Base-by-base conservation (phyloP, 768 basidiomycete species). In the Strobilomyces dryophilus region DNA sequence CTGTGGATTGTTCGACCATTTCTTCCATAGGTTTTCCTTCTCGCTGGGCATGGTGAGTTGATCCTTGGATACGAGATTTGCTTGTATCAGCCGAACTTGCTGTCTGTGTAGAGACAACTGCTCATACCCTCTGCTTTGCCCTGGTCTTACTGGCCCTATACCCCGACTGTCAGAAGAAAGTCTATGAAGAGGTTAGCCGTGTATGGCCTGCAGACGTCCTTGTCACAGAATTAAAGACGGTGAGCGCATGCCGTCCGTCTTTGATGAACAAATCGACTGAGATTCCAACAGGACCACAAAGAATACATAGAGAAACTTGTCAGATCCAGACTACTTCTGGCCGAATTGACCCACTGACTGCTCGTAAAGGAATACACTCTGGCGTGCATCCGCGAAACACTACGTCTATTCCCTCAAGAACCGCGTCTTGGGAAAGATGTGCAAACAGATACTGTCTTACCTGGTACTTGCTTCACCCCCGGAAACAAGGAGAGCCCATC, bases 41-140 rank as follows among this genome's bases (percentile, higher is more conserved):
- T 80, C 21, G 77, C 77, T n/a, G 79, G 78, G 12, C 76, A 78
- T 58, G 78, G 78, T 76, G 51, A 7, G 67, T 43, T 20, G 15
- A 47, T 7, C 4, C 4, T 31, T 17, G n/a, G 17, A 9, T 34
- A 39, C 20, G 42, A 27, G 31, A 8, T 2, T 12, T 29, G 2
- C 20, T 12, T 27, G 2, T 0, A 14, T 29, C 8, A 18, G 12
- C 45, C 11, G 45, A 35, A 17, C 24, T 35, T 66, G 20, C 67
- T 31, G 10, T 32, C n/a, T 21, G 24, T n/a, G 0, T 49, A 80
- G 78, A 80, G 63, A 81, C 79, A 0, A 71, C 76, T 1, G 71
- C 79, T 6, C 74, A 79, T 54, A 66, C 77, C 0, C 66, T 79
- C 5, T 66, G 68, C 36, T 79, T 79, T 51, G 68, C 73, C 1